Base-by-base conservation (phyloP, 225 moss, liverwort and hornwort species). In the Rhytidiadelphus loreus region DNA sequence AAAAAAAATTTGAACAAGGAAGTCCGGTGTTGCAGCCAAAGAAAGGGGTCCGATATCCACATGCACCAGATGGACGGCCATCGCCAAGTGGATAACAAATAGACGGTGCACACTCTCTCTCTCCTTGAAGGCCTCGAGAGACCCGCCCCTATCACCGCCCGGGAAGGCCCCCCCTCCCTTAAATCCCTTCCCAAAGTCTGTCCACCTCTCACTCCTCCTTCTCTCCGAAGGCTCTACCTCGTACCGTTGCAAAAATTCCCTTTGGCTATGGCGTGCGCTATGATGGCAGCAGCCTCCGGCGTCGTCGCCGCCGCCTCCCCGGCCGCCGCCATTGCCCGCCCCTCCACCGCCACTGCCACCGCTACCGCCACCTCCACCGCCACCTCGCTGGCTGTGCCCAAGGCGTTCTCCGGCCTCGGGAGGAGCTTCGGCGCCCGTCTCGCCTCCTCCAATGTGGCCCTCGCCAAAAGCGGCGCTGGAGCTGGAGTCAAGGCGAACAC, bases 341-440 rank as follows among this genome's bases (percentile, higher is more conserved):
- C 53, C 37, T 33, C 86, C 43, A 30, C 89, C 25, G 26, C 83
- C 2, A 18, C 89, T 48, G 48, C 48, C 48, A 8, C 48, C 35
- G 48, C 83, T 6, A 22, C 89, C 23, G 53, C 84, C 24, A 25
- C 91, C 46, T 39, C 84, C 25, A 22, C 91, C 8, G 72, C 95
- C 52, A 83, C 90, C 58, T 86, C 93, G 33, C 61, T 90, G 48
- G 91, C 94, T 12, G 89, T 93, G 80, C 92, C 92, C 4, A 86
- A 86, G 88, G 77, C 90, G 5, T 86, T 92, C 87, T 82, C 80
- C 69, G 95, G 94, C 3, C 89, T 95, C 78, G 92, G 90, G 64
- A 82, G 84, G 82, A 88, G 86, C 82, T 94, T 93, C 43, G 81
- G 83, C n/a, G 93, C 94, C 44, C 94, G 92, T n/a, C 61, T 94